phyloP scores from a whole-genome alignment of 768 basidiomycete genomes.

The Exidia glandulosa region DNA sequence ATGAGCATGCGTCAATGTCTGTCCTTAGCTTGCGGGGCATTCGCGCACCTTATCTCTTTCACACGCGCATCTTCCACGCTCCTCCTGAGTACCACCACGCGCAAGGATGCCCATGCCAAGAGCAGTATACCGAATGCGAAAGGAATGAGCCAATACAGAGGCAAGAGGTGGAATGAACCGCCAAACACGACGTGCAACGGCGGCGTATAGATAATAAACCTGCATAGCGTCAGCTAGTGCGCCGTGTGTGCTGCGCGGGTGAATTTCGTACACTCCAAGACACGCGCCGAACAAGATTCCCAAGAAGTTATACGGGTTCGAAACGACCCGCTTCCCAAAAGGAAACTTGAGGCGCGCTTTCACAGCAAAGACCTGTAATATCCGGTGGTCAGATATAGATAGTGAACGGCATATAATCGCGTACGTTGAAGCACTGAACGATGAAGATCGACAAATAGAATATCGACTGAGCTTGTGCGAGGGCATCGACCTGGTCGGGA shows the following conservation, averaged over 20 bases:
- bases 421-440: constrained; percentile 60
- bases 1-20: neutral
- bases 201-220: constrained; percentile 37
- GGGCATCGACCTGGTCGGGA: constrained; percentile 41
- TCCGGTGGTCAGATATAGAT: too few species aligned
- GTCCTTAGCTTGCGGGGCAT: neutral
- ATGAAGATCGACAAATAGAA: constrained; percentile 60
- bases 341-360: constrained; percentile 53
- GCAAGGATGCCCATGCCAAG: constrained; percentile 45
- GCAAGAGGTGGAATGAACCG: constrained; percentile 43
- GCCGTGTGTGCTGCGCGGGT: too few species aligned
- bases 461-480: constrained; percentile 55
- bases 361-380: constrained; percentile 59
- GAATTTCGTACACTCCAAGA: constrained; percentile 55
- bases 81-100: constrained; percentile 47
- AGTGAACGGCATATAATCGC: too few species aligned
- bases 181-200: constrained; percentile 61
- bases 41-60: constrained; percentile 37
- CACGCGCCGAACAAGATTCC: constrained; percentile 52
- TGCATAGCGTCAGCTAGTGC: too few species aligned
- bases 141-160: constrained; percentile 61
- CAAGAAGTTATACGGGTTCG: constrained; percentile 53
- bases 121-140: constrained; percentile 45
- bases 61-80: constrained; percentile 44
- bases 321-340: constrained; percentile 45